A percentile compares a stretch with the other conserved stretches of the same genome.
phyloP scores from a whole-genome alignment of 768 basidiomycete species.

The Naganishia kalamii region DNA sequence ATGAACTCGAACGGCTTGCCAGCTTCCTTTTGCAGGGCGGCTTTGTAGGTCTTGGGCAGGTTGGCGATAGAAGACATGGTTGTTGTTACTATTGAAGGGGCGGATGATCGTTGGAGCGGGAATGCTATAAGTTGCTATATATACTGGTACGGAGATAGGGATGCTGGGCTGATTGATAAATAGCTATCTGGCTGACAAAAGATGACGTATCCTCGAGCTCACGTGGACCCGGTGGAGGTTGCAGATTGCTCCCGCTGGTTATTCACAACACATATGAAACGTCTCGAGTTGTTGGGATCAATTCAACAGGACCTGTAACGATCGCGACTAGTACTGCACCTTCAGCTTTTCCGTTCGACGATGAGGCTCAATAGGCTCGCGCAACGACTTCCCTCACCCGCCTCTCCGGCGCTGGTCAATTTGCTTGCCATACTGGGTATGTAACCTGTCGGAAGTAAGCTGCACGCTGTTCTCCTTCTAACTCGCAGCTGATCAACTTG shows the following conservation, averaged over 20 bases:
- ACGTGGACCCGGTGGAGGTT: slow-evolving; percentile 1
- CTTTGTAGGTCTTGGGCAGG: slow-evolving; percentile 30
- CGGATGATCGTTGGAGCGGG: no score
- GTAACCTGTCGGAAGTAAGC: background rate
- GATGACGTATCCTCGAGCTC: background rate
- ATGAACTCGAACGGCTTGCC: slow-evolving; percentile 18
- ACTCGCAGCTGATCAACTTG: background rate
- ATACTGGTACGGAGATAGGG: no score
- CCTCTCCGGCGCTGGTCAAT: background rate
- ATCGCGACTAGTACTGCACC: no score
- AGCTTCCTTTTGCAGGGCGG: slow-evolving; percentile 5
- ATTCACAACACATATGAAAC: background rate
- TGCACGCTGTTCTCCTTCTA: background rate
- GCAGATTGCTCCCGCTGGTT: background rate
- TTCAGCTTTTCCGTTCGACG: background rate
- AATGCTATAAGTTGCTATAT: background rate
- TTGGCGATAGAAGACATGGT: slow-evolving; percentile 12
- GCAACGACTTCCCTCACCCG: background rate
- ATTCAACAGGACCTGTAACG: no score
- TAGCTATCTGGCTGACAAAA: background rate
- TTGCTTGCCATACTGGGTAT: background rate
- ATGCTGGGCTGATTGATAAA: no score
- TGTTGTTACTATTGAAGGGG: background rate
- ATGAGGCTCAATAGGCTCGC: background rate
- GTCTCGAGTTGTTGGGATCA: background rate